These are phyloP conservation scores for Ilex paraguariensis DNA, from an alignment of 305 asterid genomes.

Conservation along the genomic window DNA sequence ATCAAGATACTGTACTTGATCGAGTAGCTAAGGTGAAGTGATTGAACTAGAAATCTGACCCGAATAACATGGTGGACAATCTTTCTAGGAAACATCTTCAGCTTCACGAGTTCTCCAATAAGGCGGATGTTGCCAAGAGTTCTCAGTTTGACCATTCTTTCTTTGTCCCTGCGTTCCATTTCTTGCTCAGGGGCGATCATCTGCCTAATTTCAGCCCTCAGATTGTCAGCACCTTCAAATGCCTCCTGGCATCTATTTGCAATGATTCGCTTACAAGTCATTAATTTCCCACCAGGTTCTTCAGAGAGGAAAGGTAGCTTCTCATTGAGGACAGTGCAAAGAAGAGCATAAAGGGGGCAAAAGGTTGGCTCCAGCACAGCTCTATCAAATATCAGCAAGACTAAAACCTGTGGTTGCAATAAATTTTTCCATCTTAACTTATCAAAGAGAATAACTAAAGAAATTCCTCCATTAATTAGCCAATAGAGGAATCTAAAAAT, in stretches of 20 bases:
- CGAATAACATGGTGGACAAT: slow-evolving; percentile 90
- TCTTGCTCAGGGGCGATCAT: slow-evolving; percentile 76
- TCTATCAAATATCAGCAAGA: slow-evolving; percentile 89
- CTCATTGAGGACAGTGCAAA: slow-evolving; percentile 74
- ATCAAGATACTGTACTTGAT: too few relatives aligned
- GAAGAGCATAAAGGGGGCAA: slow-evolving; percentile 84
- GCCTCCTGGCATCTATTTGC: slow-evolving; percentile 81
- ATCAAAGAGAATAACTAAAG: too few relatives aligned
- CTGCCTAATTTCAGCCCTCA: slow-evolving; percentile 72
- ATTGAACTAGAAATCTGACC: slow-evolving; percentile 31
- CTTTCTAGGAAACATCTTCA: slow-evolving; percentile 87
- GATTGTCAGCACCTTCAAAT: slow-evolving; percentile 80
- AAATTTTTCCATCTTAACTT: background rate
- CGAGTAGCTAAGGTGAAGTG: too few relatives aligned
- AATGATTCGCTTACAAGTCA: slow-evolving; percentile 77
- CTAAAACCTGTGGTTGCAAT: slow-evolving; percentile 48
- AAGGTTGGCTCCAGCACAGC: slow-evolving; percentile 95
- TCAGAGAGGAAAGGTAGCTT: slow-evolving; percentile 83
- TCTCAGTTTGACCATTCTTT: slow-evolving; percentile 65
- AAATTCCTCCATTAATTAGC: background rate
- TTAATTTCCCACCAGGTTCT: slow-evolving; percentile 76
- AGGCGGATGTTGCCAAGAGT: slow-evolving; percentile 93
- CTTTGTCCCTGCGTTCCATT: slow-evolving; percentile 70
- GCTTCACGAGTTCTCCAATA: slow-evolving; percentile 92
- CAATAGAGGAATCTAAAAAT: slow-evolving; percentile 3